Evolutionary conservation across 208 protist species (phyloP).

Genomic region (Trypanosoma melophagium): DNA sequence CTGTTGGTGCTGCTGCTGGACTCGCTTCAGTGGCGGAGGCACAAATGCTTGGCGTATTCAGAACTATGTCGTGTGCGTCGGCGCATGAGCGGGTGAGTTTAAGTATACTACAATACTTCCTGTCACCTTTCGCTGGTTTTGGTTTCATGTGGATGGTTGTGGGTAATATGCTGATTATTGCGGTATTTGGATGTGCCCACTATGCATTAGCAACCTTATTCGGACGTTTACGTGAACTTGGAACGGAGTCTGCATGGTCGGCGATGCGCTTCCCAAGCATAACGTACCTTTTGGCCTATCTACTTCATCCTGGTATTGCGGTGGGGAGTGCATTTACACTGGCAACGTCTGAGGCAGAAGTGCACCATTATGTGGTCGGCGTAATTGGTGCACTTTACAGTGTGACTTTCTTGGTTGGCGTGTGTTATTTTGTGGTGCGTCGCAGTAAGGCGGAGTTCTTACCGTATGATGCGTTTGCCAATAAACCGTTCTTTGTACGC

Average conservation of each 20-base stretch:
- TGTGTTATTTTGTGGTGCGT: conserved; percentile 3
- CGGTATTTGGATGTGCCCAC: conserved; percentile 2
- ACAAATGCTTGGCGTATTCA: not conserved
- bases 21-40: not conserved
- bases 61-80: not conserved
- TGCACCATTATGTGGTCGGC: conserved; percentile 14
- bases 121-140: conserved; percentile 5
- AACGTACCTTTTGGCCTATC: conserved; percentile 1
- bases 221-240: conserved; percentile 1
- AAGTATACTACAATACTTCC: not conserved
- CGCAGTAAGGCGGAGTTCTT: not conserved
- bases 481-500: not conserved
- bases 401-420: conserved; percentile 5
- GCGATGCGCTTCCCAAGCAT: conserved; percentile 9
- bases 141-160: not conserved
- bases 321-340: conserved; percentile 4
- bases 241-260: not conserved
- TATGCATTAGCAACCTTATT: conserved; percentile 3
- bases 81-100: conserved; percentile 4
- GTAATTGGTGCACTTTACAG: conserved; percentile 8
- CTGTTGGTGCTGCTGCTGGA: not conserved
- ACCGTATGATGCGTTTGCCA: conserved; percentile 1
- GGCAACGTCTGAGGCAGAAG: not conserved
- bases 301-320: conserved; percentile 11
- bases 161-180: not conserved